A percentile compares a stretch with the other conserved stretches of the same genome.
Evolutionary conservation across 2,329 filamentous ascomycete species (phyloP).

Genomic region (Exophiala xenobiotica): DNA sequence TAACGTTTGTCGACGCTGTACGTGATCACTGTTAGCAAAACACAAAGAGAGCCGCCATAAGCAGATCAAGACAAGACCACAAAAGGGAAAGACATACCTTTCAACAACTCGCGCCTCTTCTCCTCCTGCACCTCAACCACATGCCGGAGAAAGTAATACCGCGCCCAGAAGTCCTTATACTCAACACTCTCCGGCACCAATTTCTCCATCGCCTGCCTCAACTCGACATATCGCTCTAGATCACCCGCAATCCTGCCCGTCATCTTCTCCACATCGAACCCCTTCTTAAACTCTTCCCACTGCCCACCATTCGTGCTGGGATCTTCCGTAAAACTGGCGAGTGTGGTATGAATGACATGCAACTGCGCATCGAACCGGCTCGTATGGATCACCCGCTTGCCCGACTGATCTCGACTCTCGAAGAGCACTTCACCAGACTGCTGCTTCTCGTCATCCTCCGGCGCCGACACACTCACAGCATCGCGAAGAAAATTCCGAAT

Average conservation of each 20-base stretch:
- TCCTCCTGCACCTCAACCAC: slow-evolving; percentile 92
- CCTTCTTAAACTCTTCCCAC: slow-evolving; percentile 69
- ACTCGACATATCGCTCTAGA: slow-evolving; percentile 79
- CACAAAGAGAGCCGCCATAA: background rate
- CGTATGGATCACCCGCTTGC: slow-evolving; percentile 90
- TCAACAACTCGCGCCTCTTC: slow-evolving; percentile 81
- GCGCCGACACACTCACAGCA: slow-evolving; percentile 82
- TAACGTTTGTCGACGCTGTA: slow-evolving; percentile 59
- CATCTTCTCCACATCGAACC: slow-evolving; percentile 78
- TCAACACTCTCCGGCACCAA: slow-evolving; percentile 90
- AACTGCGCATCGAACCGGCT: slow-evolving; percentile 93
- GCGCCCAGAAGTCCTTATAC: slow-evolving; percentile 85
- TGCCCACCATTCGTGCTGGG: slow-evolving; percentile 55
- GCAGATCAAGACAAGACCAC: slow-evolving; percentile 13
- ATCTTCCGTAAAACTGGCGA: slow-evolving; percentile 80
- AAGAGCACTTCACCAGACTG: slow-evolving; percentile 69
- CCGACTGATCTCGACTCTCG: slow-evolving; percentile 85
- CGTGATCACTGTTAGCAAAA: background rate
- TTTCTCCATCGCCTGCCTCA: slow-evolving; percentile 88
- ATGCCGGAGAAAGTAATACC: slow-evolving; percentile 92
- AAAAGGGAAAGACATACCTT: slow-evolving; percentile 62
- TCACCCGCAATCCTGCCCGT: slow-evolving; percentile 80
- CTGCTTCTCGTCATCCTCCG: slow-evolving; percentile 45
- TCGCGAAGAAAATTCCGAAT: slow-evolving; percentile 87
- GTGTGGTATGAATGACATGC: slow-evolving; percentile 86